Base-by-base conservation (phyloP, 306 rosid species). In the Begonia peltatifolia region DNA sequence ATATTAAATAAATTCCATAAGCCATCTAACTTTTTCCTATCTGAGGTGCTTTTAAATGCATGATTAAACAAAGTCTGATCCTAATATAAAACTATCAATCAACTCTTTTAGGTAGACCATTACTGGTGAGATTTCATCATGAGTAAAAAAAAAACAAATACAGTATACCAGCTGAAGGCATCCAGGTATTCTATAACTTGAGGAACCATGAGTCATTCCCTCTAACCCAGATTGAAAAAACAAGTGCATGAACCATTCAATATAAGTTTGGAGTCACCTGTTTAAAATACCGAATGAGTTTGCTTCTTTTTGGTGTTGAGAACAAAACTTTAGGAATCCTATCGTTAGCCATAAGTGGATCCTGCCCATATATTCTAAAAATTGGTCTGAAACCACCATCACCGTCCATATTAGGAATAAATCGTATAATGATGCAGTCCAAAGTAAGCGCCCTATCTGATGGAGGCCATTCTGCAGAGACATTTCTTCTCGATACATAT, bases 401-500 rank as follows among this genome's bases (percentile, higher is more conserved):
- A 61, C 96, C 87, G 46, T 79, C 88, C 80, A 81, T 54, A 58
- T 73, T 70, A 65, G 99, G 99, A 63, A 92, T 74, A 14, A 62
- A 66, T 68, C 99, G 75, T 63, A 92, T 66, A 54, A 86, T 92
- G 62, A 86, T 54, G 52, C 96, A 83, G 63, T 81, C 94, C 82
- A 92, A 57, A 3, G 94, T 86, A 63, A 92, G 88, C 3, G 94
- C 99, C 64, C 99, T 75, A 53, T 87, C 96, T 41, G 76, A 63
- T 41, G 99, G 96, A 54, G 99, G 99, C 99, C 99, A 92, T 70
- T 79, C 79, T 12, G 94, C 66, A 60, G 78, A 88, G 48, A 92
- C 94, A 52, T 81, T 92, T 77, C 99, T 79, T 63, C 94, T 84
- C 58, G 96, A 83, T 48, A 92, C 75, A 65, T 92, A 92, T 67